Evolutionary conservation across 2,329 filamentous ascomycete genomes (phyloP).

Genomic region (Aspergillus sp.): DNA sequence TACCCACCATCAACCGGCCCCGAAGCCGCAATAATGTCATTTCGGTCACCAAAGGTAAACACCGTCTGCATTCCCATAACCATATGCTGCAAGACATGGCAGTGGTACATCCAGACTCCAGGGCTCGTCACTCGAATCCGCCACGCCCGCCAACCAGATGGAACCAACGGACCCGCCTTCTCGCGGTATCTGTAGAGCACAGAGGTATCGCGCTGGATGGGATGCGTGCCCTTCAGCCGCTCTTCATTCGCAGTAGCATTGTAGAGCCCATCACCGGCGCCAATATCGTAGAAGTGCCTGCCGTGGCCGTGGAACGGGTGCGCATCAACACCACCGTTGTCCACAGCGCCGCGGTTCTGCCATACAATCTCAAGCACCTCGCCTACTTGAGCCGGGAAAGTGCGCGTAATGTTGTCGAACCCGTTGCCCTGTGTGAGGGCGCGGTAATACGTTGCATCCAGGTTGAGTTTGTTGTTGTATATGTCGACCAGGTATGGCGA

Average conservation of each 20-base stretch:
- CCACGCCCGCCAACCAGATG: constrained; percentile 62
- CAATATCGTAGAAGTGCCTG: constrained; percentile 47
- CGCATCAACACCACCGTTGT: constrained; percentile 32
- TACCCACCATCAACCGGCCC: constrained; percentile 42
- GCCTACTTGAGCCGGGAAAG: constrained; percentile 45
- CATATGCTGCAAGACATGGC: constrained; percentile 52
- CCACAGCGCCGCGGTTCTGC: constrained; percentile 34
- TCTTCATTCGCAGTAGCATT: constrained; percentile 44
- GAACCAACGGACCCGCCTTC: constrained; percentile 40
- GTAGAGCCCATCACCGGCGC: constrained; percentile 48
- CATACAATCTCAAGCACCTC: constrained; percentile 49
- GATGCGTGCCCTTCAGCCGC: constrained; percentile 38
- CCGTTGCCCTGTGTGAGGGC: constrained; percentile 29
- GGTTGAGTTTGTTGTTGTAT: constrained; percentile 27
- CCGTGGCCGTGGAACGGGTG: constrained; percentile 52
- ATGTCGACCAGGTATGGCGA: constrained; percentile 50
- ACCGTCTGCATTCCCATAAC: constrained; percentile 50
- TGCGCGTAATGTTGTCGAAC: constrained; percentile 42
- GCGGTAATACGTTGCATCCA: constrained; percentile 8
- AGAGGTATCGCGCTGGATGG: constrained; percentile 50
- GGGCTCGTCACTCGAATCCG: constrained; percentile 53
- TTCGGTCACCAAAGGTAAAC: constrained; percentile 47
- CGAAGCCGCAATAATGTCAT: constrained; percentile 36
- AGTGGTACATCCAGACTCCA: constrained; percentile 55
- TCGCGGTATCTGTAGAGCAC: constrained; percentile 56